These are phyloP conservation scores for Plantago elongata DNA, from an alignment of 257 asterid genomes.

Conservation along the genomic window DNA sequence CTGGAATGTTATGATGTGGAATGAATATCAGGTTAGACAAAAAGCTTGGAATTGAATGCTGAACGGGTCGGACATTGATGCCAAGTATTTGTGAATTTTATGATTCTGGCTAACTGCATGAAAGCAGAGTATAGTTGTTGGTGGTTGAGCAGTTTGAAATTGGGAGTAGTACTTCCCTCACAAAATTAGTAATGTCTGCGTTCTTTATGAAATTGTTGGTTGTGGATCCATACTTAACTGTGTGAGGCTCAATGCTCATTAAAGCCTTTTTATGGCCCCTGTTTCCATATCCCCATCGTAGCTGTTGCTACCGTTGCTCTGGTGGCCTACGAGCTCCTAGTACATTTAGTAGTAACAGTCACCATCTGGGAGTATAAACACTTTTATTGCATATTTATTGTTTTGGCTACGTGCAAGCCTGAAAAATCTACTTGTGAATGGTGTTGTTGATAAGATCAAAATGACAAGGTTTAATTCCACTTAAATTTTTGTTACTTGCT, in stretches of 20 bases:
- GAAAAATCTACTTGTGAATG: too few species aligned
- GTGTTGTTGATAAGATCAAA: too few species aligned
- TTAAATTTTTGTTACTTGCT: too few species aligned
- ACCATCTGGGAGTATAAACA: background rate
- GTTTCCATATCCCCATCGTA: background rate
- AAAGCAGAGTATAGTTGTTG: slow-evolving; percentile 13
- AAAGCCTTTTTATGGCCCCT: background rate
- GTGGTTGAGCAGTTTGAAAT: slow-evolving; percentile 20
- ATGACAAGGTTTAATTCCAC: too few species aligned
- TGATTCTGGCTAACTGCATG: slow-evolving; percentile 4
- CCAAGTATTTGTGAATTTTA: slow-evolving; percentile 4
- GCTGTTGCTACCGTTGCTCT: background rate
- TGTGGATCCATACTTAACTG: slow-evolving; percentile 6
- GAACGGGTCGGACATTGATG: slow-evolving; percentile 13
- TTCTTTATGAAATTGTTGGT: slow-evolving; percentile 19
- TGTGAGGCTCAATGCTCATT: background rate
- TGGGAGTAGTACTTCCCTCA: slow-evolving; percentile 5
- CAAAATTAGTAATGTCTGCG: slow-evolving; percentile 35
- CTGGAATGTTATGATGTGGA: background rate
- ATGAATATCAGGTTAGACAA: background rate
- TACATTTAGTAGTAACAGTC: background rate
- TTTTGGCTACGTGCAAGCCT: background rate
- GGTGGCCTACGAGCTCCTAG: background rate
- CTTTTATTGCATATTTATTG: slow-evolving; percentile 6
- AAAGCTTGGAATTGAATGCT: background rate